Base-by-base conservation (phyloP, 2,329 filamentous ascomycete species). In the Monilinia laxa region DNA sequence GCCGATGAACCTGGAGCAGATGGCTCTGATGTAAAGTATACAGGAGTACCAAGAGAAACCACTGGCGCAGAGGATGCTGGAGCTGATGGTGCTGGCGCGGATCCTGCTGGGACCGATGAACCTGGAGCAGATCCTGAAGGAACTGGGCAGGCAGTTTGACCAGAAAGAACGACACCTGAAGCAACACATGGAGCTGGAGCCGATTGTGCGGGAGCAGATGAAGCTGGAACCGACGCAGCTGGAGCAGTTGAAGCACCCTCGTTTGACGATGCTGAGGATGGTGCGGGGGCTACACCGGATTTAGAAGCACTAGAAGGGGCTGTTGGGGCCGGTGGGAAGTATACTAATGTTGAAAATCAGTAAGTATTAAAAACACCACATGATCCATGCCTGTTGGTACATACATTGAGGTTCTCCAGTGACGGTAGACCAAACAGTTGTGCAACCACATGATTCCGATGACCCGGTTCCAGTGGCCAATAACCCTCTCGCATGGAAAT, bases 391-490 rank as follows among this genome's bases (percentile, higher is more conserved):
- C 52, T 38, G 49, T 68, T 35, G n/a, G 53, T 38, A 59, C 84
- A 67, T 84, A 91, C 89, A 80, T 71, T 85, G 89, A 66, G 86
- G 79, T 76, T 85, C 82, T 76, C 90, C 90, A 74, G 85, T 88
- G 80, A 85, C 84, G 76, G 88, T 91, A 78, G 85, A 85, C 80
- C 87, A 90, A 81, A 90, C 86, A 77, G 90, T 92, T 71, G 84
- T 89, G 85, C 90, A 94, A 70, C 84, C 84, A 77, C 90, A 92
- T 64, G 79, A 78, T 70, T 82, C 77, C 45, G 80, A 80, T 70
- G 77, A 64, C 16, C 40, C 12, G 28, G 57, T 54, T 55, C 14
- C 38, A 4, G 71, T 70, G 52, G 72, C 66, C 68, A 66, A 53
- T 58, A 71, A 47, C 52, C 71, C 75, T 78, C 71, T 81, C 81